Evolutionary conservation across 2,329 filamentous ascomycete species (phyloP), one percentile per base, ranked within the genome.

Genomic region (Bipolaris sorokiniana): DNA sequence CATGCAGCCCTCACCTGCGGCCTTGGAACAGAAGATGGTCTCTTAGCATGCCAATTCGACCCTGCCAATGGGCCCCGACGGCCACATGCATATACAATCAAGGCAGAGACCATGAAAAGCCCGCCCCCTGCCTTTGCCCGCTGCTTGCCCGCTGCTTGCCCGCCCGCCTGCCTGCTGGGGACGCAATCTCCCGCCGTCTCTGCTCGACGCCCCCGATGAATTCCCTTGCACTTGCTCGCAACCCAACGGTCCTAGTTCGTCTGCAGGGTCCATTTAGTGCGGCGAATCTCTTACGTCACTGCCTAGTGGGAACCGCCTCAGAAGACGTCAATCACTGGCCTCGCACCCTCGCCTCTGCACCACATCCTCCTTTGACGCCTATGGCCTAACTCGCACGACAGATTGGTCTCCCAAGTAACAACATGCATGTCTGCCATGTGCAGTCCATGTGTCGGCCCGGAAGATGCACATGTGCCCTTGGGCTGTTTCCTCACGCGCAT

Each of bases 211-310:
- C 46, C 34, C 28, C 36, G 47, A 22, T 42, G 40, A 37, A 53
- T 58, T 50, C 37, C 26, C 3, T 28, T 28, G 26, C 1, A 28
- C 26, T 28, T 10, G 26, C 28, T 48, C 48, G 46, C 49, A 44
- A 52, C 53, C 48, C 54, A 60, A 56, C 59, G 55, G 54, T 55
- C 18, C 53, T 31, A 42, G 50, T 47, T 20, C 38, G 31, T 28
- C 52, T 64, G 63, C 64, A 68, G 56, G 63, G 61, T 51, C 51
- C 51, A 54, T 11, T 37, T 56, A 48, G 40, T 26, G 38, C 61
- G 55, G 58, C 54, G 50, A 33, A 48, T 55, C 49, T 31, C 22
- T 60, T 68, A 68, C 67, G 67, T 69, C 67, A 69, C 54, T 34
- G 53, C 20, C 40, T 49, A 38, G 36, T 52, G 59, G 48, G 48